A percentile compares a stretch with the other conserved stretches of the same genome.
These are phyloP conservation scores for Penicillium janthinellum DNA, from an alignment of 2,329 filamentous ascomycete genomes.

Conservation along the genomic window DNA sequence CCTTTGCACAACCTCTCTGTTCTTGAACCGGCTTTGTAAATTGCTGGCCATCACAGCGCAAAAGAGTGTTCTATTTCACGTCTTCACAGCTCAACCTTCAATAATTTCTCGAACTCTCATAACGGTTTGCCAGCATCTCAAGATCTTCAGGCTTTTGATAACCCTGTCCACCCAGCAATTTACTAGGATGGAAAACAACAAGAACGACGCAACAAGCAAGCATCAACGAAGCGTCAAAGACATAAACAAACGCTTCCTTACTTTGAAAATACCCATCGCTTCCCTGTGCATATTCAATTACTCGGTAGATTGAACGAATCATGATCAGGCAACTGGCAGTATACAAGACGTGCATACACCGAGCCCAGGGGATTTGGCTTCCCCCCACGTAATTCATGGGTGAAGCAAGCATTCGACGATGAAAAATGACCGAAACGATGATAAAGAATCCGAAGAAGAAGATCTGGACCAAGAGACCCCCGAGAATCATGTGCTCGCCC, in stretches of 20 bases:
- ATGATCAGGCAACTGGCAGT: slow-evolving; percentile 16
- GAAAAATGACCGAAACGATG: slow-evolving; percentile 19
- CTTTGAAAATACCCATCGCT: slow-evolving; percentile 18
- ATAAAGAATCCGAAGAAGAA: slow-evolving; percentile 28
- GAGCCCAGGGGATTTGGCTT: slow-evolving; percentile 11
- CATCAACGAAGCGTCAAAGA: slow-evolving; percentile 22
- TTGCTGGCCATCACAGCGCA: no score
- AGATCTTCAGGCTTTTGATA: slow-evolving; percentile 11
- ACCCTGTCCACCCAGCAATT: slow-evolving; percentile 4
- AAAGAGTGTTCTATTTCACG: not conserved
- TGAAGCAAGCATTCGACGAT: slow-evolving; percentile 18
- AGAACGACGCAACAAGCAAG: slow-evolving; percentile 17
- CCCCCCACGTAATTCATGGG: slow-evolving; percentile 5
- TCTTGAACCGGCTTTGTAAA: no score
- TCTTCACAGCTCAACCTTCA: not conserved
- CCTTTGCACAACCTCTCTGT: no score
- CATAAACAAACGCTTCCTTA: slow-evolving; percentile 18
- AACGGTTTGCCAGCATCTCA: slow-evolving; percentile 12
- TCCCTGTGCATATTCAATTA: slow-evolving; percentile 22
- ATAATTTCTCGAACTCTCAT: not conserved
- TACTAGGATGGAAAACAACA: slow-evolving; percentile 18
- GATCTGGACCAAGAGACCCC: slow-evolving; percentile 24
- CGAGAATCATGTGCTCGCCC: slow-evolving; percentile 26
- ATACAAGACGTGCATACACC: slow-evolving; percentile 21
- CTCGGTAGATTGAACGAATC: slow-evolving; percentile 21